Base-by-base conservation (phyloP, 108 stramenopile species). In the Discostella pseudostelligera region DNA sequence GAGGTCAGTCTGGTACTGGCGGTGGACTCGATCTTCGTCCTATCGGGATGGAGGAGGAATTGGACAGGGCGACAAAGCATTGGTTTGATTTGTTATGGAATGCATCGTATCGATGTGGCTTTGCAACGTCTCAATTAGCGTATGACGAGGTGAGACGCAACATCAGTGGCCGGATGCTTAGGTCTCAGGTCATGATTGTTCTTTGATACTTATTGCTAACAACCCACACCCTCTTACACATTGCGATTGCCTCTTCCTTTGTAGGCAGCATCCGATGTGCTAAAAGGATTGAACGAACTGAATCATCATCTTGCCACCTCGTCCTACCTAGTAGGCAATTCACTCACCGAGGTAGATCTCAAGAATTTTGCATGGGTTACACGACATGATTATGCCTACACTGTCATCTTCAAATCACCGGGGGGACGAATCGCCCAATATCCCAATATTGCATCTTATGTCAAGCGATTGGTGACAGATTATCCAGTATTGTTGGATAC, bases 61-160 rank as follows among this genome's bases (percentile, higher is more conserved):
- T 96, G 32, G 88, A 94, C 56, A 45, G 39, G 8, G 86, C 74
- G 26, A 87, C 80, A 25, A 90, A 91, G 50, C 73, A 89, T 21
- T 93, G 91, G 90, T 76, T 96, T 29, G 89, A 95, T 62, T 58
- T 74, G 5, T 39, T 96, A 14, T 89, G 87, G 78, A 90, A 96
- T 68, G 95, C 91, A 32, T 73, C 81, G 6, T 96, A 96, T 64
- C 72, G 80, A 28, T 94, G 93, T 76, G 95, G 95, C 13, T 94
- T 96, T 62, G 77, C 81, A 3, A 92, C 87, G 2, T 83, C 87
- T 25, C 95, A 96, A 80, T 26, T 44, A 12, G 95, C 93, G 16
- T 93, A 96, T 62, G 80, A 93, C 56, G 58, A 70, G 53, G 91
- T 86, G 16, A 56, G 55, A 37, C 55, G 0, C n/a, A 78, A 74